A percentile compares a stretch with the other conserved stretches of the same genome.
Evolutionary conservation across 2,329 filamentous ascomycete genomes (phyloP).

Genomic region (Diaporthe sp.): DNA sequence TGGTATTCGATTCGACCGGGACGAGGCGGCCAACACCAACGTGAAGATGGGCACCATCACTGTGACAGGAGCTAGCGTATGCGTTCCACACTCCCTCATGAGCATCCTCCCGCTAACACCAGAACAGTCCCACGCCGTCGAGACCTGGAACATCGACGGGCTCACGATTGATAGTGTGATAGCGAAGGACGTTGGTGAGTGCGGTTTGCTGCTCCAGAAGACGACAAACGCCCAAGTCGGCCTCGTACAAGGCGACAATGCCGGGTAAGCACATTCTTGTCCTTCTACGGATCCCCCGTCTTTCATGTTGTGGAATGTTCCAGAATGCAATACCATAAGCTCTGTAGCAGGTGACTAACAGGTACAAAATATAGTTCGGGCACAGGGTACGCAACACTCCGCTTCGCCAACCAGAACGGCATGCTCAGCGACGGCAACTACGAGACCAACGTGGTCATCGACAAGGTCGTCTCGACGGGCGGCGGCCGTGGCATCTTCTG

Average conservation of each 20-base stretch:
- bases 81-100: not conserved
- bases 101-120: not conserved
- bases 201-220: constrained; percentile 66
- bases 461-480: constrained; percentile 67
- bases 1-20: constrained; percentile 71
- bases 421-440: constrained; percentile 56
- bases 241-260: constrained; percentile 69
- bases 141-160: constrained; percentile 72
- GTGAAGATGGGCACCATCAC: constrained; percentile 67
- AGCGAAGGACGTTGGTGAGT: constrained; percentile 67
- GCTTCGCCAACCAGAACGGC: constrained; percentile 67
- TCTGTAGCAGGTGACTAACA: too few relatives aligned
- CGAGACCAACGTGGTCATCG: constrained; percentile 65
- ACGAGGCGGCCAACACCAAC: constrained; percentile 65
- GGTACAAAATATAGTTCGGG: constrained; percentile 48
- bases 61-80: constrained; percentile 63
- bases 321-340: too few relatives aligned
- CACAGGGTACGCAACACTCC: constrained; percentile 69
- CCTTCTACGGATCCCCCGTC: too few relatives aligned
- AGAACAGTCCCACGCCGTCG: constrained; percentile 63
- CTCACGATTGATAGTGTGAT: constrained; percentile 66
- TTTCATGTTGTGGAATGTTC: too few relatives aligned
- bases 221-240: constrained; percentile 66
- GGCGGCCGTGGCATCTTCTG: constrained; percentile 71
- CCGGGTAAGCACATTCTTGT: constrained; percentile 49